These are phyloP conservation scores for Debaryomyces nepalensis DNA, from an alignment of 1,139 yeast genomes.

Conservation along the genomic window DNA sequence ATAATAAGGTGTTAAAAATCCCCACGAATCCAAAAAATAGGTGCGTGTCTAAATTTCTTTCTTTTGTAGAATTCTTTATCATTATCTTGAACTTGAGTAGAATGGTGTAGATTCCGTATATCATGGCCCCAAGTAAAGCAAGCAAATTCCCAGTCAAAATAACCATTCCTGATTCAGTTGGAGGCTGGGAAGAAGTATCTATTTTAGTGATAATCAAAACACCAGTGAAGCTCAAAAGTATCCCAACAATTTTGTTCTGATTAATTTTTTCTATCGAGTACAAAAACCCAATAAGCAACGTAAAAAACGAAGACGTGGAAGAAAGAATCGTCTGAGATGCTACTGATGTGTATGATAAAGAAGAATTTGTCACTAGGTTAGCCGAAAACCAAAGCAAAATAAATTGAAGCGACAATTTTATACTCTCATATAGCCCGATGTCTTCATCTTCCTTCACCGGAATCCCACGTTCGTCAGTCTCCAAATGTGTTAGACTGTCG, in stretches of 20 bases:
- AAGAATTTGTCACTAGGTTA: slow-evolving; percentile 85
- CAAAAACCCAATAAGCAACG: slow-evolving; percentile 78
- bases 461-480: slow-evolving; percentile 24
- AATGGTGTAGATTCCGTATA: slow-evolving; percentile 92
- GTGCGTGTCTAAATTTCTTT: slow-evolving; percentile 77
- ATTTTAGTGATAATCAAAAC: slow-evolving; percentile 75
- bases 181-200: slow-evolving; percentile 45
- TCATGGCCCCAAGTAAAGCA: slow-evolving; percentile 81
- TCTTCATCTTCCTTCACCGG: slow-evolving; percentile 22
- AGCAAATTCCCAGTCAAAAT: slow-evolving; percentile 75
- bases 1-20: slow-evolving; percentile 67
- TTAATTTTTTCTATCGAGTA: slow-evolving; percentile 74
- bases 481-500: slow-evolving; percentile 25
- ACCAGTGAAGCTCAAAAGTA: slow-evolving; percentile 75
- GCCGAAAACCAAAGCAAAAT: slow-evolving; percentile 89
- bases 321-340: slow-evolving; percentile 92
- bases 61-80: slow-evolving; percentile 53
- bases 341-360: slow-evolving; percentile 85
- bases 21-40: slow-evolving; percentile 96
- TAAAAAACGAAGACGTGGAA: slow-evolving; percentile 91
- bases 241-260: slow-evolving; percentile 65
- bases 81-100: slow-evolving; percentile 70
- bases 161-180: slow-evolving; percentile 36
- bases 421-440: slow-evolving; percentile 51
- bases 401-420: slow-evolving; percentile 74